These are phyloP conservation scores for Kluyveromyces sp. DNA, from an alignment of 1,139 yeast species.

Conservation along the genomic window DNA sequence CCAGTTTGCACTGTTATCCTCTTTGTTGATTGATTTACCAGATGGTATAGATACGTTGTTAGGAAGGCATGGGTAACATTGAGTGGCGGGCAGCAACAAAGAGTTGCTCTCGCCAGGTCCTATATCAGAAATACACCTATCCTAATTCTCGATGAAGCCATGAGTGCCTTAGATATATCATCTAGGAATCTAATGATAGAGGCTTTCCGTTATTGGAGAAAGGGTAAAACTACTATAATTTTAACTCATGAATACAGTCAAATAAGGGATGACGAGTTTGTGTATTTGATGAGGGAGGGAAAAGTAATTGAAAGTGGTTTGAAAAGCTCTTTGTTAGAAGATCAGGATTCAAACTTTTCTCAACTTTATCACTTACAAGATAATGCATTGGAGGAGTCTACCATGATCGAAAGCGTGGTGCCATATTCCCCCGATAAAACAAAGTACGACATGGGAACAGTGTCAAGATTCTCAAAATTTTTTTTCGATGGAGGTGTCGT, in stretches of 20 bases:
- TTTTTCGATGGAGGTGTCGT: background rate
- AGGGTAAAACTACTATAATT: conserved; percentile 63
- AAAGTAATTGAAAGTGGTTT: conserved; percentile 39
- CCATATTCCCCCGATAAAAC: background rate
- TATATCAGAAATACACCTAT: conserved; percentile 62
- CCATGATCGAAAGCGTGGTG: background rate
- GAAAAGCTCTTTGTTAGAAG: conserved; percentile 29
- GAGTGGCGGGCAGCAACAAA: conserved; percentile 92
- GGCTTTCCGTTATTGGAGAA: conserved; percentile 53
- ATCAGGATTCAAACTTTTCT: conserved; percentile 10
- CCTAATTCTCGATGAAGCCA: conserved; percentile 74
- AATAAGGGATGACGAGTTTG: conserved; percentile 46
- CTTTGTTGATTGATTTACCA: conserved; percentile 40
- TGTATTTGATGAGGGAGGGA: conserved; percentile 56
- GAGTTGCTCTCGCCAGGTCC: conserved; percentile 80
- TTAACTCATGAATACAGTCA: conserved; percentile 70
- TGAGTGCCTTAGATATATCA: conserved; percentile 65
- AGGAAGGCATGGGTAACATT: conserved; percentile 42
- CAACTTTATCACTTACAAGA: conserved; percentile 8
- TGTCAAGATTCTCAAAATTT: background rate
- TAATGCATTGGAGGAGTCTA: background rate
- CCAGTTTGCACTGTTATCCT: conserved; percentile 43
- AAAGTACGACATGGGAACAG: background rate
- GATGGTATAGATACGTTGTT: conserved; percentile 49
- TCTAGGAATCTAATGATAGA: conserved; percentile 41